phyloP scores from a whole-genome alignment of 129 eudicot genomes.

The Apium graveolens region DNA sequence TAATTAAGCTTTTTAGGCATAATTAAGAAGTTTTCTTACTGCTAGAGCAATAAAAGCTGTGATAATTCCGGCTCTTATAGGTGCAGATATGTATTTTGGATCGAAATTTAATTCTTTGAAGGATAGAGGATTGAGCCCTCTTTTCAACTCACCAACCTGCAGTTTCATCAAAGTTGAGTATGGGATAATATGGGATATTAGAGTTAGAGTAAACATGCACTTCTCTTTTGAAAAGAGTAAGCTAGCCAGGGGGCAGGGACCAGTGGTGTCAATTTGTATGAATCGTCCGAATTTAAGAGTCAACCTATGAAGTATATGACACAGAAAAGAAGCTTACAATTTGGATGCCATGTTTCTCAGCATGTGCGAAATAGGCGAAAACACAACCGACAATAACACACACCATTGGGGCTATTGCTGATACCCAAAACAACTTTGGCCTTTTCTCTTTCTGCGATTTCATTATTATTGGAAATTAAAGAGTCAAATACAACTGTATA shows the following conservation, averaged over 20 bases:
- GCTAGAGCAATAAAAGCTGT: conserved; percentile 76
- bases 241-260: background rate
- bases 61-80: conserved; percentile 68
- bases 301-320: background rate
- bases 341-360: conserved; percentile 65
- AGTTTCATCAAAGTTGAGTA: background rate
- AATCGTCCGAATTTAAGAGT: background rate
- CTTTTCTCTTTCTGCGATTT: conserved; percentile 59
- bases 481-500: background rate
- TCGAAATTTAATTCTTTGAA: conserved; percentile 42
- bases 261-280: background rate
- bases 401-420: conserved; percentile 78
- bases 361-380: conserved; percentile 63
- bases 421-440: conserved; percentile 74
- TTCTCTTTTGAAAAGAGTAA: background rate
- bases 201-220: background rate
- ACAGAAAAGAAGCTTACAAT: conserved; percentile 39
- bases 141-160: conserved; percentile 64
- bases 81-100: conserved; percentile 48
- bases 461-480: background rate
- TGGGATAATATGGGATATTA: background rate
- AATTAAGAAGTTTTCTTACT: conserved; percentile 36
- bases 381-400: conserved; percentile 54
- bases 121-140: conserved; percentile 69
- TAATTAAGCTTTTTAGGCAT: background rate